Base-by-base conservation (phyloP, 2,329 filamentous ascomycete species). In the Ilyonectria robusta region DNA sequence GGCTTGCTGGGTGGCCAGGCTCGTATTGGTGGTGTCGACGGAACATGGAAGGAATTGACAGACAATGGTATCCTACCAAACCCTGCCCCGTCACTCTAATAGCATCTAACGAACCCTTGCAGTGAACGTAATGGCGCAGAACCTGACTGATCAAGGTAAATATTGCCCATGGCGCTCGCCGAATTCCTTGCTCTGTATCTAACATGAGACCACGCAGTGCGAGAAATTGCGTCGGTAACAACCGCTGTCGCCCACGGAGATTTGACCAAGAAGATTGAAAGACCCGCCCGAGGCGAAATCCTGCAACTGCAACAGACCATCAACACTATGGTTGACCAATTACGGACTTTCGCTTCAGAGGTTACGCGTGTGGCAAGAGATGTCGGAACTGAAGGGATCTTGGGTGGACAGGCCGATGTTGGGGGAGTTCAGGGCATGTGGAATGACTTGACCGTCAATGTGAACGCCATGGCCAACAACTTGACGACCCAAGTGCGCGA, bases 11-110 rank as follows among this genome's bases (percentile, higher is more conserved):
- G 95, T 76, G 95, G 95, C 48, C 95, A 98, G 80, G 95, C 95
- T 66, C 92, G 94, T 80, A 95, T 98, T 69, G 93, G 94, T 72
- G 95, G 95, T 63, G 95, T 98, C 62, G 94, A 96, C 81, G 95
- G 95, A 76, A 97, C 97, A 68, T 98, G 95, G 95, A 97, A 97
- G 78, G 95, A 98, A 84, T 85, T 98, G 75, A 98, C 95, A 19
- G 92, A 95, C 79, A 95, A 95, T 77, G 90, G 90, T 91, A 84
- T 81, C 65, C 48, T 47, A 37, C 42, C 15, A 13, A 50, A 59
- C n/a, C 15, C 31, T 46, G 5, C 11, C 53, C 29, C 26, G 19
- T 54, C 19, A 10, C 47, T 10, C 42, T 46, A 9, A 10, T 35
- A n/a, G 5, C 19, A 48, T 70, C 71, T 78, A 57, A 68, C 59